Percentiles rank a stretch among this genome's conserved stretches.
Evolutionary conservation across 371 early-diverging fungal genomes (phyloP).

Genomic region (Mucor piriformis): DNA sequence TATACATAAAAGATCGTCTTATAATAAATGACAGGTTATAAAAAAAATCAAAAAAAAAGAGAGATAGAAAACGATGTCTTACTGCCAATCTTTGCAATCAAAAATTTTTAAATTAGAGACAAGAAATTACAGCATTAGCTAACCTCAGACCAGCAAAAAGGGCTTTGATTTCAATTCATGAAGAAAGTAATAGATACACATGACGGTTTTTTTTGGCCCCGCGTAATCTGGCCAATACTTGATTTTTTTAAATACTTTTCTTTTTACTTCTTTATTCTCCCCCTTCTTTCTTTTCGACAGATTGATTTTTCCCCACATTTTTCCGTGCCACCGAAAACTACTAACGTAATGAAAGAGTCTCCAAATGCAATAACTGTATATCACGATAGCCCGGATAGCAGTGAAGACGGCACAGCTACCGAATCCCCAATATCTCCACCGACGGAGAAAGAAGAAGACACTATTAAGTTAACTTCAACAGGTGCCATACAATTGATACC

Average conservation of each 20-base stretch:
- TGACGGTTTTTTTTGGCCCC: slow-evolving; percentile 23
- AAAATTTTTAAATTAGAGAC: not conserved
- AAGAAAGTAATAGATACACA: slow-evolving; percentile 9
- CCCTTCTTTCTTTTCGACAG: not conserved
- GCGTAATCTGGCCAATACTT: not conserved
- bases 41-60: no score
- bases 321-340: slow-evolving; percentile 15
- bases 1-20: not conserved
- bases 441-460: not conserved
- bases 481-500: slow-evolving; percentile 12
- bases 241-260: not conserved
- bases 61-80: no score
- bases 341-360: slow-evolving; percentile 24
- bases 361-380: slow-evolving; percentile 3
- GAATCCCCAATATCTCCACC: not conserved
- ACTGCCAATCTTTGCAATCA: no score
- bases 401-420: not conserved
- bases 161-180: not conserved
- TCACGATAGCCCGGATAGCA: slow-evolving; percentile 5
- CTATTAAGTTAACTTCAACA: slow-evolving; percentile 2
- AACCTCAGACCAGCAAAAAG: slow-evolving; percentile 32
- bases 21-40: no score
- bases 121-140: slow-evolving; percentile 7
- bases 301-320: not conserved
- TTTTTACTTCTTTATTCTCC: not conserved